phyloP scores from a whole-genome alignment of 2,329 filamentous ascomycete genomes.

The Zasmidium angulare region DNA sequence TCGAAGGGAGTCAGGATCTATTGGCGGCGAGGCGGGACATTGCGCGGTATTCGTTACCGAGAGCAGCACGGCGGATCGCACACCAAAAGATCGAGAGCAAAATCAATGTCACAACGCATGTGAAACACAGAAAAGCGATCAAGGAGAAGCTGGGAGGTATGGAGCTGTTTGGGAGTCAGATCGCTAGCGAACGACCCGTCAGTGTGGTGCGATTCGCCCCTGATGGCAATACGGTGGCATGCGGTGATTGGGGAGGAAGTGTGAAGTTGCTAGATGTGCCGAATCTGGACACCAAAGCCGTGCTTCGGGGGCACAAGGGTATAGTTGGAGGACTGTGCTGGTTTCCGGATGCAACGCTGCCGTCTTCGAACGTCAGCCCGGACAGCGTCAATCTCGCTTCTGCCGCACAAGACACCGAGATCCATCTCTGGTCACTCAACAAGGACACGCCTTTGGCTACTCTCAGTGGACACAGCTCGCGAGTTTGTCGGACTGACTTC shows the following conservation, averaged over 20 bases:
- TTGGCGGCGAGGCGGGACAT: slow-evolving; percentile 76
- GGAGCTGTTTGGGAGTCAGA: slow-evolving; percentile 91
- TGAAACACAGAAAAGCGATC: slow-evolving; percentile 85
- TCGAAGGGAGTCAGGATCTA: slow-evolving; percentile 72
- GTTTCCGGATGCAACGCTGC: slow-evolving; percentile 78
- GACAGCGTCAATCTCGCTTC: slow-evolving; percentile 81
- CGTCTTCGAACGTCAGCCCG: slow-evolving; percentile 65
- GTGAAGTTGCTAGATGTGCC: slow-evolving; percentile 85
- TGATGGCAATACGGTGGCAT: slow-evolving; percentile 77
- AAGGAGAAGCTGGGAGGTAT: slow-evolving; percentile 81
- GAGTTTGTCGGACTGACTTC: slow-evolving; percentile 90
- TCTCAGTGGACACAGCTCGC: slow-evolving; percentile 76
- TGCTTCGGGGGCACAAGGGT: slow-evolving; percentile 79
- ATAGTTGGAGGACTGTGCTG: slow-evolving; percentile 88
- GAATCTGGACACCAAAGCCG: slow-evolving; percentile 72
- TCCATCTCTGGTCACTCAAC: slow-evolving; percentile 87
- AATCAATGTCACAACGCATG: slow-evolving; percentile 84
- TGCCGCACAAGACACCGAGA: slow-evolving; percentile 81
- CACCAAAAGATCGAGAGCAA: slow-evolving; percentile 78
- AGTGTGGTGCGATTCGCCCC: slow-evolving; percentile 91
- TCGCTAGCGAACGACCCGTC: slow-evolving; percentile 84
- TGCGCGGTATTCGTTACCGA: slow-evolving; percentile 77
- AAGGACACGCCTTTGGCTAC: slow-evolving; percentile 83
- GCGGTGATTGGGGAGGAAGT: slow-evolving; percentile 89
- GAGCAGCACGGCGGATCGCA: slow-evolving; percentile 72